Evolutionary conservation across 108 stramenopile genomes (phyloP), one percentile per base, ranked within the genome.

Genomic region (Pseudonitzschia multiseries): DNA sequence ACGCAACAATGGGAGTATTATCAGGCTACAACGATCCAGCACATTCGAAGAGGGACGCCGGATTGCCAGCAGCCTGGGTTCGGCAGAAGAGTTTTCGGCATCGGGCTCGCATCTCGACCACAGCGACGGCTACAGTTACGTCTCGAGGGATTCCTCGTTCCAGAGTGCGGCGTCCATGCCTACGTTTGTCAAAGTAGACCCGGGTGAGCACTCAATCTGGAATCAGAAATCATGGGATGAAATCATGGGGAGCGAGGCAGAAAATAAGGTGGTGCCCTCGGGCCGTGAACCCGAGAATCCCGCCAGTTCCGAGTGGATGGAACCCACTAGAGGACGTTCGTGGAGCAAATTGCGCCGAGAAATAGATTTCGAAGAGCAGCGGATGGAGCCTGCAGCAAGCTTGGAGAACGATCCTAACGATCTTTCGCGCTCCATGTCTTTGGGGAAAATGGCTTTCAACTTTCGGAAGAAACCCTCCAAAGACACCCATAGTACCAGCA

Each of bases 181-280:
- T 4, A 69, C 75, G 18, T 76, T 76, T 31, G 29, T 76, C 61
- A 76, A 63, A 33, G 60, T 76, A 12, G 24, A 54, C 27, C 6
- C 41, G 46, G 59, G 26, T 3, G 61, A 76, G 17, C 46, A 68
- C 33, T 17, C 20, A 12, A 24, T 53, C 31, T 46, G 63, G 21
- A 20, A 44, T 4, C 75, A 69, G 48, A 53, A 50, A 61, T 59
- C 61, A 10, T 69, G 68, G 75, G 61, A 61, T 8, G 66, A 14
- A 22, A 62, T 20, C 26, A 29, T 14, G 27, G 21, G 22, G 20
- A 8, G 22, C 36, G 66, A 50, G 44, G n/a, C 42, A 67, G 33
- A n/a, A 33, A 33, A 13, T 14, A 13, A 33, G 33, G 22, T 1
- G 9, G 54, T 33, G 29, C 32, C 61, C 33, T 3, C 14, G 17